These are phyloP conservation scores for Tuber magnatum DNA, from an alignment of 495 filamentous ascomycete genomes.

Conservation along the genomic window DNA sequence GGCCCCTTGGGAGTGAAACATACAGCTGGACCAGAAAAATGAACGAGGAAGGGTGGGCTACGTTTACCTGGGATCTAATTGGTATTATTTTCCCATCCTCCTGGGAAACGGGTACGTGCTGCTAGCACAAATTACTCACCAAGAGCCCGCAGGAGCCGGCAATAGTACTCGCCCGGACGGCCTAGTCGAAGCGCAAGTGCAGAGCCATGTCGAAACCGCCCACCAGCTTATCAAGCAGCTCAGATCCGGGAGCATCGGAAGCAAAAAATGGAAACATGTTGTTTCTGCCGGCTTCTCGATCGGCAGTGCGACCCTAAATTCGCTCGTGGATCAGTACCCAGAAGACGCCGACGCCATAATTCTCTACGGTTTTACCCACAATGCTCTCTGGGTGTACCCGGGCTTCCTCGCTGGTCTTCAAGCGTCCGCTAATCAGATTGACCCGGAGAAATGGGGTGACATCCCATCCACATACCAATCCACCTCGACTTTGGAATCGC, in stretches of 20 bases:
- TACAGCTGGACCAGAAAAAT: conserved; percentile 32
- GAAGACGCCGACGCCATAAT: conserved; percentile 29
- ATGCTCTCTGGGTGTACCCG: conserved; percentile 24
- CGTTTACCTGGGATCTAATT: conserved; percentile 25
- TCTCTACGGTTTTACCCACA: conserved; percentile 24
- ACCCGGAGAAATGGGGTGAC: conserved; percentile 24
- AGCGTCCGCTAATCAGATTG: conserved; percentile 28
- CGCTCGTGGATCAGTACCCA: conserved; percentile 30
- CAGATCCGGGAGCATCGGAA: conserved; percentile 18
- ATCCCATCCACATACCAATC: conserved; percentile 24
- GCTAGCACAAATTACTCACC: neutral
- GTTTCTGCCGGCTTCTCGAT: conserved; percentile 30
- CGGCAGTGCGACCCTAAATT: conserved; percentile 22
- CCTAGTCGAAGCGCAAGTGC: conserved; percentile 32
- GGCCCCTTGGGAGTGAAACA: conserved; percentile 26
- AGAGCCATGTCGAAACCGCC: conserved; percentile 37
- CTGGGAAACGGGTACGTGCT: neutral
- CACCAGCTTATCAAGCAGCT: conserved; percentile 34
- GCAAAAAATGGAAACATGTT: conserved; percentile 24
- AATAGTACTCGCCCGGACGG: conserved; percentile 34
- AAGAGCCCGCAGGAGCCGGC: conserved; percentile 10
- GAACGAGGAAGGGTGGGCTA: conserved; percentile 33
- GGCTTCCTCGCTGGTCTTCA: conserved; percentile 33
- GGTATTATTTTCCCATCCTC: conserved; percentile 5
- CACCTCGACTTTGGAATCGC: conserved; percentile 23